Conservation (phyloP, 2,329 filamentous ascomycete species). For the Alternaria sp. region DNA sequence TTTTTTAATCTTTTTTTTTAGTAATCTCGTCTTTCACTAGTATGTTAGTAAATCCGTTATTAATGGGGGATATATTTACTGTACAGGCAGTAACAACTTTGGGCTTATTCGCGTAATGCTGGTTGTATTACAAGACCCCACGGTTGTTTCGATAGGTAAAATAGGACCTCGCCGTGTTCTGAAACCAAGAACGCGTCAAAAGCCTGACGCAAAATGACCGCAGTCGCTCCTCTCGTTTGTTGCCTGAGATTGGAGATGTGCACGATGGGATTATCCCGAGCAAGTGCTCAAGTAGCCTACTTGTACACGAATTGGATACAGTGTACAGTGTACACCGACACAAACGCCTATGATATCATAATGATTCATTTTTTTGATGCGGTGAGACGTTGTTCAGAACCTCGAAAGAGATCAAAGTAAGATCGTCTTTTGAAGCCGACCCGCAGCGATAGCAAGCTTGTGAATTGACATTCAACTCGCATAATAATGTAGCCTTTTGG, state of each 20-base stretch:
- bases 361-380: neutral
- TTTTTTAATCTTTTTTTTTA: too few relatives aligned
- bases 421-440: neutral
- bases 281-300: neutral
- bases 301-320: too few relatives aligned
- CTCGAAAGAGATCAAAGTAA: neutral
- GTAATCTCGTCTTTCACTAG: too few relatives aligned
- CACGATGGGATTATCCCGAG: conserved; percentile 2
- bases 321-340: neutral
- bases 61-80: too few relatives aligned
- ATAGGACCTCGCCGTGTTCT: neutral
- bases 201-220: conserved; percentile 1
- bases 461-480: neutral
- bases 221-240: neutral
- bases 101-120: neutral
- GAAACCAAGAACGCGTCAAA: conserved; percentile 5
- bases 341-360: neutral
- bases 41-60: too few relatives aligned
- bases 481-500: neutral
- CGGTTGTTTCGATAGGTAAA: neutral
- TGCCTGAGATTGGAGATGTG: neutral
- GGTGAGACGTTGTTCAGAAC: neutral
- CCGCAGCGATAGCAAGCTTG: neutral
- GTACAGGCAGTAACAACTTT: conserved; percentile 1
- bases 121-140: neutral